Conservation (phyloP, 2,329 filamentous ascomycete species). For the Aspergillus sp. region DNA sequence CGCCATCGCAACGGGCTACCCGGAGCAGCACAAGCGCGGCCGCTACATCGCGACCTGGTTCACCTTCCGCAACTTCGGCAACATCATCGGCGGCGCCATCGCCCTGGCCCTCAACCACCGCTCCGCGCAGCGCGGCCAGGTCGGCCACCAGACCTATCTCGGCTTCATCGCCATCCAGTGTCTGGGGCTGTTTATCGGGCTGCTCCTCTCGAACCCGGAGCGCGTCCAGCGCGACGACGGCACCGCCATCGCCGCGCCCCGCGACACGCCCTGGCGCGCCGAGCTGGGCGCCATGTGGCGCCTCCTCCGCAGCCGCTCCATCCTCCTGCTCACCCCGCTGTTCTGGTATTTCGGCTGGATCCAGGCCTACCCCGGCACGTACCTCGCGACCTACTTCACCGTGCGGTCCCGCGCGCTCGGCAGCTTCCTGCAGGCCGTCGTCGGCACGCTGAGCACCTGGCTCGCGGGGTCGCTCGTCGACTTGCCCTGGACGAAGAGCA, state of each 20-base stretch:
- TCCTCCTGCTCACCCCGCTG: slow-evolving; percentile 37
- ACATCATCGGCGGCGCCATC: slow-evolving; percentile 52
- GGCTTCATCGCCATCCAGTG: slow-evolving; percentile 50
- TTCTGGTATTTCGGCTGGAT: slow-evolving; percentile 36
- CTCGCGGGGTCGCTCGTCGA: slow-evolving; percentile 38
- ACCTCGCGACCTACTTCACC: slow-evolving; percentile 44
- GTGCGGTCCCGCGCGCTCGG: slow-evolving; percentile 42
- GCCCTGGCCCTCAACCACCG: slow-evolving; percentile 49
- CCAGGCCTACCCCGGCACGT: slow-evolving; percentile 44
- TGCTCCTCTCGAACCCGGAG: slow-evolving; percentile 46
- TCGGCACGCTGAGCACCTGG: slow-evolving; percentile 41
- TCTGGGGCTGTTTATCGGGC: slow-evolving; percentile 42
- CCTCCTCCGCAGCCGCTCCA: slow-evolving; percentile 30
- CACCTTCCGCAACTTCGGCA: slow-evolving; percentile 40
- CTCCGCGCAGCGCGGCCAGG: slow-evolving; percentile 27
- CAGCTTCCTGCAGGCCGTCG: slow-evolving; percentile 39
- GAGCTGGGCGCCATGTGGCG: slow-evolving; percentile 40
- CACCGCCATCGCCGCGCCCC: slow-evolving; percentile 29
- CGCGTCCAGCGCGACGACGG: slow-evolving; percentile 47
- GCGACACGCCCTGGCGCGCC: slow-evolving; percentile 20
- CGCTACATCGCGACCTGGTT: slow-evolving; percentile 38
- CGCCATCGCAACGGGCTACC: slow-evolving; percentile 43
- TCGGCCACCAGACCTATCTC: slow-evolving; percentile 39
- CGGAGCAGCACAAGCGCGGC: slow-evolving; percentile 22
- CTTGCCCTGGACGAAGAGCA: slow-evolving; percentile 38